Conservation (phyloP, 2,329 filamentous ascomycete species). For the Diaporthe sp. region DNA sequence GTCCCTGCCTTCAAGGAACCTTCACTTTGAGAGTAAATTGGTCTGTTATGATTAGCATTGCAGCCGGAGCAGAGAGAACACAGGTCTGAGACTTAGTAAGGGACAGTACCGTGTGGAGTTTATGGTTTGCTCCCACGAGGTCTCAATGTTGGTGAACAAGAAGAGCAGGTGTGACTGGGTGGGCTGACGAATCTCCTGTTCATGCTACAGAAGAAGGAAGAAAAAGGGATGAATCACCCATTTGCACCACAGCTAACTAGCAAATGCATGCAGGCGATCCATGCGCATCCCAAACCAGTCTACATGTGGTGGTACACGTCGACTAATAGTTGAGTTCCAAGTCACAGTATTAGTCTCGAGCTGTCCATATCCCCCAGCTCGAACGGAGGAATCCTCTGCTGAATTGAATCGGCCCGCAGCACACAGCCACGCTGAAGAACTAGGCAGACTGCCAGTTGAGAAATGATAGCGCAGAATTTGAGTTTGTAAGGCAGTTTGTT, state of each 20-base stretch:
- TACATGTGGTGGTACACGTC: not conserved
- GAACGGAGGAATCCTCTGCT: not conserved
- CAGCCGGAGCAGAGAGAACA: no score
- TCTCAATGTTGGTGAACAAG: not conserved
- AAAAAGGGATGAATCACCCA: not conserved
- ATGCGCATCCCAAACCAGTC: not conserved
- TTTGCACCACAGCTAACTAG: constrained; percentile 7
- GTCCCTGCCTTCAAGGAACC: no score
- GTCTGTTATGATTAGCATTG: not conserved
- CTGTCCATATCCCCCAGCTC: not conserved
- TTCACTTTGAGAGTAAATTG: not conserved
- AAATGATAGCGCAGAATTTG: not conserved
- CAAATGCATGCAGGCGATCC: not conserved
- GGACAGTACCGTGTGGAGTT: not conserved
- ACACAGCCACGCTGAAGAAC: not conserved
- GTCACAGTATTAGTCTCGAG: not conserved
- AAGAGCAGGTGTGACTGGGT: not conserved
- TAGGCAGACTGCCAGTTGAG: not conserved
- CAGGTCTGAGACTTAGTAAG: not conserved
- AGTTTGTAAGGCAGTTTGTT: not conserved
- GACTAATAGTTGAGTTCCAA: not conserved
- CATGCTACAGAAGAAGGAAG: not conserved
- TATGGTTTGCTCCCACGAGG: not conserved
- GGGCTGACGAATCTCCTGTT: not conserved
- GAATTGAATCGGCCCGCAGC: not conserved